Conservation (phyloP, 1,284 basidiomycete species). For the Microbotryum scabiosae region DNA sequence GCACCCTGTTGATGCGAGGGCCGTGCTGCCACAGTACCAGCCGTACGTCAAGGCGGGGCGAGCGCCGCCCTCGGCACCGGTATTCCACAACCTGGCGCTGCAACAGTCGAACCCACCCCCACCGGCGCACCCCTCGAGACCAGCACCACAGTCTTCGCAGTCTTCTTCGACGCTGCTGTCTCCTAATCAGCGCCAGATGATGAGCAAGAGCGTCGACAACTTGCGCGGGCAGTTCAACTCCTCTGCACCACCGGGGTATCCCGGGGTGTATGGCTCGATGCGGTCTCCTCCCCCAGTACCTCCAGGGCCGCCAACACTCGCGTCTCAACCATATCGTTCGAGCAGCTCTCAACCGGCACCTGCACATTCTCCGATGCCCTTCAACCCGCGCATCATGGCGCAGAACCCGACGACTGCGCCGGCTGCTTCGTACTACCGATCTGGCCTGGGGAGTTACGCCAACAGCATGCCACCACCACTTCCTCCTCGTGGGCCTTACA, state of each 20-base stretch:
- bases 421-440: too few species aligned
- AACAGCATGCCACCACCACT: neutral
- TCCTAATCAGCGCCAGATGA: neutral
- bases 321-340: conserved; percentile 2
- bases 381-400: neutral
- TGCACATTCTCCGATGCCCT: neutral
- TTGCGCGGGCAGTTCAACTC: conserved; percentile 11
- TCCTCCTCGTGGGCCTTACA: neutral
- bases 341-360: neutral
- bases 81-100: conserved; percentile 2
- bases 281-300: neutral
- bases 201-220: conserved; percentile 26
- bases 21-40: neutral
- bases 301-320: neutral
- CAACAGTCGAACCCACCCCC: neutral
- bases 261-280: neutral
- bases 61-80: neutral
- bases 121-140: neutral
- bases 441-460: too few species aligned
- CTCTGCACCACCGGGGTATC: neutral
- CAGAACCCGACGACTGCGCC: neutral
- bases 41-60: conserved; percentile 1
- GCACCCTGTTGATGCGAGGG: neutral
- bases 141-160: neutral
- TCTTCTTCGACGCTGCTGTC: neutral